Base-by-base conservation (phyloP, 495 filamentous ascomycete genomes). In the Penicillium robsamsonii region DNA sequence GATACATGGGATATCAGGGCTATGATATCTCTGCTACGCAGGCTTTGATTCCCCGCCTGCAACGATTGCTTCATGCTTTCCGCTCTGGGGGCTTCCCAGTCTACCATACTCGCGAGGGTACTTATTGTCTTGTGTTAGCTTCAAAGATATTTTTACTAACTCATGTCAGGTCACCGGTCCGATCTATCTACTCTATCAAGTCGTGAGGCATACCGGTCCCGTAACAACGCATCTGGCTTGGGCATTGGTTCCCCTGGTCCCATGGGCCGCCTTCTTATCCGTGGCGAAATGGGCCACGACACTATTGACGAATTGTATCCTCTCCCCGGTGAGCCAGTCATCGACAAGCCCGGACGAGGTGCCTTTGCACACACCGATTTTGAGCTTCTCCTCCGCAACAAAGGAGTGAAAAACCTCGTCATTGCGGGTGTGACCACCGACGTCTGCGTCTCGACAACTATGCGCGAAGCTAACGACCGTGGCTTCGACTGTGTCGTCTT, bases 401-500 rank as follows among this genome's bases (percentile, higher is more conserved):
- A 77, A 44, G 87, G 84, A 1, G 70, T 91, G 45, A 87, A 81
- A 27, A 87, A 90, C 64, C 73, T 91, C 15, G 66, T 91, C 8
- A 60, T 90, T 5, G 77, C 75, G 13, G 86, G 86, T 3, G 86
- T 88, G 8, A 89, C 85, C 1, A 88, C 86, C 2, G 86, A 89
- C 64, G 84, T 86, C 24, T 89, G 86, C 57, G 85, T 90, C 5
- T 82, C 80, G 18, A 86, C 81, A 1, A 89, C 86, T 1, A 75
- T 89, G 55, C 76, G 86, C 45, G 88, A 90, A 60, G 86, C 85
- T 48, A 87, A 86, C 64, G 88, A 89, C 67, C 82, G 87, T 12
- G 88, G 87, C 0, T 90, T 85, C 61, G 86, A 90, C 57, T 90
- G 87, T 48, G 61, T 84, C n/a, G 45, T 85, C 8, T 52, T 85